Percentiles rank a stretch among this genome's conserved stretches.
Evolutionary conservation across 2,329 filamentous ascomycete genomes (phyloP).

Genomic region (Hypoxylon sp.): DNA sequence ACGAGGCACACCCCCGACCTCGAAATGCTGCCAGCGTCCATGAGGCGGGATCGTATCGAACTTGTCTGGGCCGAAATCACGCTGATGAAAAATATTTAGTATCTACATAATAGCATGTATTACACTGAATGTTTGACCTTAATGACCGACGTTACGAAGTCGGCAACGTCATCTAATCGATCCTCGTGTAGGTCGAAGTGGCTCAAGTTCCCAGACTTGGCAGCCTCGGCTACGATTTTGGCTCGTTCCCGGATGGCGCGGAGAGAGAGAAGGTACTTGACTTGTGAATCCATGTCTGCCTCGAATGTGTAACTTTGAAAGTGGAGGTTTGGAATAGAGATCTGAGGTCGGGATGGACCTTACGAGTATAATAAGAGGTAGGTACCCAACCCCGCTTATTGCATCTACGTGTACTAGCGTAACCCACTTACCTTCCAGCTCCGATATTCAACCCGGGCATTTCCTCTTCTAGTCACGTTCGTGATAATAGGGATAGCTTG

Average conservation of each 20-base stretch:
- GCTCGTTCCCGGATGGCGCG: constrained; percentile 6
- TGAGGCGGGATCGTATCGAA: constrained; percentile 83
- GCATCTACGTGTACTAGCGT: constrained; percentile 7
- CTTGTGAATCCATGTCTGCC: constrained; percentile 17
- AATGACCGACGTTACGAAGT: constrained; percentile 27
- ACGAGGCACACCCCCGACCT: constrained; percentile 75
- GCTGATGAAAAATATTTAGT: constrained; percentile 53
- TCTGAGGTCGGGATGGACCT: neutral
- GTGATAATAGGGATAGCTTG: no score
- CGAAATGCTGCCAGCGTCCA: constrained; percentile 87
- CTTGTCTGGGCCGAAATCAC: constrained; percentile 68
- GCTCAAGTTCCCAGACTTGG: constrained; percentile 16
- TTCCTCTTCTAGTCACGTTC: neutral
- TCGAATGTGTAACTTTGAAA: constrained; percentile 9
- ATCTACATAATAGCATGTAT: neutral
- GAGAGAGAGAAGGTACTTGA: constrained; percentile 20
- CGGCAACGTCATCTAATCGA: constrained; percentile 18
- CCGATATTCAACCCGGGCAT: neutral
- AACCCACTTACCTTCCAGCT: constrained; percentile 4
- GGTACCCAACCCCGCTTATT: constrained; percentile 23
- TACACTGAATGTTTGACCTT: constrained; percentile 3
- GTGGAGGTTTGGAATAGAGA: neutral
- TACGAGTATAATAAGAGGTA: constrained; percentile 6
- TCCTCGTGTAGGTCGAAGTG: constrained; percentile 19
- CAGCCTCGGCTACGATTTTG: constrained; percentile 17